Percentiles rank a stretch among this genome's conserved stretches.
phyloP scores from a whole-genome alignment of 768 basidiomycete genomes.

The Amanita subjunquillea region DNA sequence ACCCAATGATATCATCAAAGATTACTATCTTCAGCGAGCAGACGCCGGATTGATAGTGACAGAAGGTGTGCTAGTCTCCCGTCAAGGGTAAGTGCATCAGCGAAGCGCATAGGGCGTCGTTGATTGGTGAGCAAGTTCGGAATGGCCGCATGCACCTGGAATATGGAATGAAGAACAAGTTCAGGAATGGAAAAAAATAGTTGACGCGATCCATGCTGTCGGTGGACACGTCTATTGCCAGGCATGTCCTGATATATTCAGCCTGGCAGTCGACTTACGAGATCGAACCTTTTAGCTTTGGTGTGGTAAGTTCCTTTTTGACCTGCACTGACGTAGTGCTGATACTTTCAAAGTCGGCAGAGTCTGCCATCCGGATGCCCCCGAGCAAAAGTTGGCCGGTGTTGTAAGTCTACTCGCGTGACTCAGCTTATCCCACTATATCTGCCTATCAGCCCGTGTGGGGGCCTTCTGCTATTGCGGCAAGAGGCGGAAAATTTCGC shows the following conservation, averaged over 20 bases:
- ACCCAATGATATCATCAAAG: constrained; percentile 26
- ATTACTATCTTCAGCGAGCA: constrained; percentile 32
- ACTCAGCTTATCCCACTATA: background rate
- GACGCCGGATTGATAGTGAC: constrained; percentile 29
- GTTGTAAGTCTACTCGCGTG: constrained; percentile 12
- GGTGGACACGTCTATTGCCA: constrained; percentile 36
- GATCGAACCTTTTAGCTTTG: constrained; percentile 16
- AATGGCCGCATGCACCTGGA: constrained; percentile 34
- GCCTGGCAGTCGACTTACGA: too few relatives aligned
- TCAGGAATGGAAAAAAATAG: constrained; percentile 33
- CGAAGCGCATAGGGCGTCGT: background rate
- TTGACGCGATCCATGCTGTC: constrained; percentile 34
- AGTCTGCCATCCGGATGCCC: constrained; percentile 25
- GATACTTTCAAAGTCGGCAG: constrained; percentile 19
- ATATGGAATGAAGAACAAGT: constrained; percentile 36
- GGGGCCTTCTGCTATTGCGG: constrained; percentile 32
- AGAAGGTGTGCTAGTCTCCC: constrained; percentile 27
- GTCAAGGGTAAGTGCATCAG: constrained; percentile 25
- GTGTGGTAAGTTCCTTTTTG: constrained; percentile 20
- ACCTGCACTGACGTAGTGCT: background rate
- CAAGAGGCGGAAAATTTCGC: constrained; percentile 30
- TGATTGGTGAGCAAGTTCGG: constrained; percentile 19
- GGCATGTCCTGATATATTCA: constrained; percentile 11
- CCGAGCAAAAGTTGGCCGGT: constrained; percentile 27
- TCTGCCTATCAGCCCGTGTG: constrained; percentile 26